Base-by-base conservation (phyloP, 176 grass and related monocot species). In the Oryza nivara region DNA sequence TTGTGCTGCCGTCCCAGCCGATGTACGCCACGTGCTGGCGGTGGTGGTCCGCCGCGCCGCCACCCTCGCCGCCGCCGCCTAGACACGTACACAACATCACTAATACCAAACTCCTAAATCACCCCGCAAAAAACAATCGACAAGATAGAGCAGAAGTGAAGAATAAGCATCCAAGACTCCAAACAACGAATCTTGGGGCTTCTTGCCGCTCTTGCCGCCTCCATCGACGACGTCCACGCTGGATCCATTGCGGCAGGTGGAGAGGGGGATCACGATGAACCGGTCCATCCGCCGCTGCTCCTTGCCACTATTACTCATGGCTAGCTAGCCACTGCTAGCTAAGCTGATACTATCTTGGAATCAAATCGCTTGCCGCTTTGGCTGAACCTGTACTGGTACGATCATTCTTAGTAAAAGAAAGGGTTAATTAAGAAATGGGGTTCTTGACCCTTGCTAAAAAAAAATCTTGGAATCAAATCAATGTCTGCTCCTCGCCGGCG, bases 231-330 rank as follows among this genome's bases (percentile, higher is more conserved):
- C 90, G 35, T 91, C 88, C 60, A 97, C 83, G 84, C 92, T 97
- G 70, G 95, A 91, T 4, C 87, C 81, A 58, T 84, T 92, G 58
- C 81, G 84, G 78, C 95, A 97, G 64, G 86, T 82, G 16, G 94
- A 92, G 92, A 97, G 94, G 58, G 92, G 90, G 83, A 97, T 88
- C 88, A 86, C 73, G 72, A 92, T 89, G 83, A 97, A 94, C 28
- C 92, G 83, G 19, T 88, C 92, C 61, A 80, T 90, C 30, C 92
- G 67, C 22, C 65, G 80, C 86, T 90, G 86, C 3, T 90, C 85
- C 85, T 58, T 69, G 75, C 67, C 52, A 20, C 52, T 79, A 70
- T 61, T 61, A 61, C 58, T 79, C 91, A 93, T 90, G 72, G 34
- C 72, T 9, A 43, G 3, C 35, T 4, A 36, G 0, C 45, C 45